Evolutionary conservation across 495 filamentous ascomycete species (phyloP).

Genomic region (Hypomontagnella monticulosa): DNA sequence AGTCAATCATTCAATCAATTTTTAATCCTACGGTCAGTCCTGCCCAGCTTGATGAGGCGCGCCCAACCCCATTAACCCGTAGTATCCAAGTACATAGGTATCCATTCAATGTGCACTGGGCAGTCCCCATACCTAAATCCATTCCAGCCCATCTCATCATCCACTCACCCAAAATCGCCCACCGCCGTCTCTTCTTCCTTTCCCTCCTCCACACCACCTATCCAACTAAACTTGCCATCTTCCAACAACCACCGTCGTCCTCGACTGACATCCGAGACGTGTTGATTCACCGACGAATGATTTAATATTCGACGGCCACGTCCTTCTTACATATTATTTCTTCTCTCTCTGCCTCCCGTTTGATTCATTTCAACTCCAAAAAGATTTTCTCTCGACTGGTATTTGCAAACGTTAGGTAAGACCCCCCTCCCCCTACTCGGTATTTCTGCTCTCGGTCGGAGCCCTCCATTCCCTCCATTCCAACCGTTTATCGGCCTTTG

Average conservation of each 20-base stretch:
- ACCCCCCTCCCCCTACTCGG: constrained; percentile 7
- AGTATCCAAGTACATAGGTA: too few relatives aligned
- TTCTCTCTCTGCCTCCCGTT: constrained; percentile 14
- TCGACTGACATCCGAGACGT: constrained; percentile 23
- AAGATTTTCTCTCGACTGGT: constrained; percentile 5
- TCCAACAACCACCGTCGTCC: constrained; percentile 22
- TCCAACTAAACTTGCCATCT: constrained; percentile 33
- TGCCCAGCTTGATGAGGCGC: constrained; percentile 43
- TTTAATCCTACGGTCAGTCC: constrained; percentile 11
- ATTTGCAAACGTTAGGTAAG: constrained; percentile 30
- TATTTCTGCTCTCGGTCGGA: constrained; percentile 30
- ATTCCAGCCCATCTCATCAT: constrained; percentile 32
- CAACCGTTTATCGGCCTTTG: constrained; percentile 1
- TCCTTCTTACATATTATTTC: constrained; percentile 24
- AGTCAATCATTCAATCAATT: constrained; percentile 15
- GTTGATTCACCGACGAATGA: constrained; percentile 31
- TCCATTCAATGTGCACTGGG: too few relatives aligned
- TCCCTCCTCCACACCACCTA: constrained; percentile 30
- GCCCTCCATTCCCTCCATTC: constrained; percentile 6
- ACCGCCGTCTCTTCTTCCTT: constrained; percentile 30
- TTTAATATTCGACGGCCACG: constrained; percentile 35
- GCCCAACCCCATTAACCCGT: too few relatives aligned
- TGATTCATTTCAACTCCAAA: constrained; percentile 12
- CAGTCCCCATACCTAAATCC: constrained; percentile 5
- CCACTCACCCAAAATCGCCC: constrained; percentile 33